Base-by-base conservation (phyloP, 2,329 filamentous ascomycete species). In the Ascochyta fabae region DNA sequence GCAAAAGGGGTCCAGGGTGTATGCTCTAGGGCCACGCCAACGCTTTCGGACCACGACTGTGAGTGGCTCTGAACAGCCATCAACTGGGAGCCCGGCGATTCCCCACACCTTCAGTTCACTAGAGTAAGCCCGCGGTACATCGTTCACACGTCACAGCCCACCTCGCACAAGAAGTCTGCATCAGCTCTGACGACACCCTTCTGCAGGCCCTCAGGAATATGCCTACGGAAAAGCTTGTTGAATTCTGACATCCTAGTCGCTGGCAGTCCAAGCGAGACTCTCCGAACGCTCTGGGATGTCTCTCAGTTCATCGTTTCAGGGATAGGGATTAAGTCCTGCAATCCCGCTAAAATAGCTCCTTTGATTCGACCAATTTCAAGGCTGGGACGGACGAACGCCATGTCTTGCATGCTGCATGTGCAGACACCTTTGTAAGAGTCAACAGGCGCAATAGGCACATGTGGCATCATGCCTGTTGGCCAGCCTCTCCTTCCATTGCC, bases 1-100 rank as follows among this genome's bases (percentile, higher is more conserved):
- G 48, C 48, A 53, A 51, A 58, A 52, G 56, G 64, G 64, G 64
- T 48, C 64, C 64, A 59, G 64, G 64, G 64, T 59, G 41, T 40
- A 34, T 22, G 53, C 40, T 26, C 48, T 64, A 61, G 51, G 45
- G 39, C 42, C 46, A 46, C 53, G 62, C 55, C 58, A 19, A 63
- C 38, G 58, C 53, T 19, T 47, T 56, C 46, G 58, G 53, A 55
- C 57, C 48, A 56, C 48, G 56, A 56, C 33, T 58, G 58, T 64
- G 34, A 63, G 58, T 53, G 46, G 61, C 53, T 58, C 56, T 62
- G 48, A 58, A 56, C 53, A 42, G 27, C 46, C 56, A 56, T 58
- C 52, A 52, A 49, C 34, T 51, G 47, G 53, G n/a, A 39, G 50
- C 50, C 53, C 44, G 46, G 56, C 47, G 46, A 45, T 51, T 46